These are phyloP conservation scores for Lepidium aucheri DNA, from an alignment of 345 rosid species.

Conservation along the genomic window DNA sequence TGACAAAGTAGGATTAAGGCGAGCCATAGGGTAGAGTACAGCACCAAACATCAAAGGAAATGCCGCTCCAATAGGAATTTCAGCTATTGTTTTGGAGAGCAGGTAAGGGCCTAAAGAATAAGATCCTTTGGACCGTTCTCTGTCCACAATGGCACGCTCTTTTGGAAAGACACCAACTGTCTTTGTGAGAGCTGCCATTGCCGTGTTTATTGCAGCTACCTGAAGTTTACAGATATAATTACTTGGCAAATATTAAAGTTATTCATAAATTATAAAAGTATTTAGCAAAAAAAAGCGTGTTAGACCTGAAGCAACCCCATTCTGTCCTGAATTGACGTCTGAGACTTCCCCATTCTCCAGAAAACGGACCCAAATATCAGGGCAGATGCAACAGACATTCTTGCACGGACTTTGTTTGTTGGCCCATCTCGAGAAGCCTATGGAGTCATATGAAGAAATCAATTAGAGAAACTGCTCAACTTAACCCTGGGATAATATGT, in stretches of 20 bases:
- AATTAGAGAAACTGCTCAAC: constrained; percentile 11
- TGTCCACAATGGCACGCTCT: constrained; percentile 89
- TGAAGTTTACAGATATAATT: constrained; percentile 27
- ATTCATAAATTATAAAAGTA: neutral
- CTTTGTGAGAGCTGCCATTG: constrained; percentile 99
- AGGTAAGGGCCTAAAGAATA: constrained; percentile 85
- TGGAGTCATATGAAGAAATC: constrained; percentile 10
- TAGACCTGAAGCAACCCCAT: constrained; percentile 96
- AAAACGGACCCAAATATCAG: constrained; percentile 97
- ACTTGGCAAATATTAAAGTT: neutral
- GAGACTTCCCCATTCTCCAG: constrained; percentile 96
- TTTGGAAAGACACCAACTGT: constrained; percentile 96
- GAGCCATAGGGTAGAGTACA: constrained; percentile 91
- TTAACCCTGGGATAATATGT: neutral
- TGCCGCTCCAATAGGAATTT: constrained; percentile 89
- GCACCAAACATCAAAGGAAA: constrained; percentile 95
- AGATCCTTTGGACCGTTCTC: constrained; percentile 91
- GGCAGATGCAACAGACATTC: constrained; percentile 97
- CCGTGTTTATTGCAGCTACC: constrained; percentile 98
- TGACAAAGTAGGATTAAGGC: constrained; percentile 74
- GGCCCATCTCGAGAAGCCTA: constrained; percentile 98
- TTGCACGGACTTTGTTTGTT: constrained; percentile 91
- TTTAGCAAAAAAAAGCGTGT: neutral
- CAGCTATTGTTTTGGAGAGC: constrained; percentile 88
- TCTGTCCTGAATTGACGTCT: constrained; percentile 92